Percentiles rank a stretch among this genome's conserved stretches.
phyloP scores from a whole-genome alignment of 139 green algal species.

The Mychonastes homosphaera region DNA sequence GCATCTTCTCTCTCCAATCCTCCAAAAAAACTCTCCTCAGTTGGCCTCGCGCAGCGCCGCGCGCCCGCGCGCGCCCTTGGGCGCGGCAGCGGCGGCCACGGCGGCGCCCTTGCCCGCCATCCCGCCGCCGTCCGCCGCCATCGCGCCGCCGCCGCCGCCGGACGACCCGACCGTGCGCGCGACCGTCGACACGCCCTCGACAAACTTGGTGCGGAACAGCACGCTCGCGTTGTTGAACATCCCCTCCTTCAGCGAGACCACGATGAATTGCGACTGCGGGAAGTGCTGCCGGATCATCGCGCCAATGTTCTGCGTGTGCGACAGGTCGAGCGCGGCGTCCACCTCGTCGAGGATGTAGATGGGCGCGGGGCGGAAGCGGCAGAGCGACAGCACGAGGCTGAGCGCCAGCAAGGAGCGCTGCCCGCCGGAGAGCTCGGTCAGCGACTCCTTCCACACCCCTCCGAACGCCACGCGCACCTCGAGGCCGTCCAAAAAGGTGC shows the following conservation, averaged over 20 bases:
- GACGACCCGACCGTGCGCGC: constrained; percentile 59
- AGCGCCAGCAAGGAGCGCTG: constrained; percentile 93
- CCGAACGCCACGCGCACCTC: constrained; percentile 94
- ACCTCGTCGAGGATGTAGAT: constrained; percentile 99
- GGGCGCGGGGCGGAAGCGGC: constrained; percentile 95
- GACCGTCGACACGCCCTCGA: constrained; percentile 90
- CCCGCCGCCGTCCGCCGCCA: too few relatives aligned
- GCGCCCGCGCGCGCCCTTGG: too few relatives aligned
- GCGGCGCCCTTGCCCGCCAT: too few relatives aligned
- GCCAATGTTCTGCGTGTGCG: constrained; percentile 98
- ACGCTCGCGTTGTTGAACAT: constrained; percentile 99
- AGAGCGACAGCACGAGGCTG: constrained; percentile 89
- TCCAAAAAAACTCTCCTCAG: too few relatives aligned
- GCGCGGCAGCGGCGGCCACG: too few relatives aligned
- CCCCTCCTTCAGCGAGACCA: constrained; percentile 88
- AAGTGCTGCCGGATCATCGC: constrained; percentile 51
- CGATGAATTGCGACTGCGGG: constrained; percentile 48
- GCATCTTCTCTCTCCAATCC: too few relatives aligned
- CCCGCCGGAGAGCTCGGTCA: constrained; percentile 91
- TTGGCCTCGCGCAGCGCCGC: too few relatives aligned
- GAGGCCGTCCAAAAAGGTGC: constrained; percentile 70
- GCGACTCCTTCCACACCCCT: constrained; percentile 91
- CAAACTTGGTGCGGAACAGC: constrained; percentile 96
- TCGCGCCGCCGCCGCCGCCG: too few relatives aligned
- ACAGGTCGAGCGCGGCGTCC: constrained; percentile 94